Evolutionary conservation across 108 stramenopile species (phyloP).

Genomic region (Skeletonema potamos): DNA sequence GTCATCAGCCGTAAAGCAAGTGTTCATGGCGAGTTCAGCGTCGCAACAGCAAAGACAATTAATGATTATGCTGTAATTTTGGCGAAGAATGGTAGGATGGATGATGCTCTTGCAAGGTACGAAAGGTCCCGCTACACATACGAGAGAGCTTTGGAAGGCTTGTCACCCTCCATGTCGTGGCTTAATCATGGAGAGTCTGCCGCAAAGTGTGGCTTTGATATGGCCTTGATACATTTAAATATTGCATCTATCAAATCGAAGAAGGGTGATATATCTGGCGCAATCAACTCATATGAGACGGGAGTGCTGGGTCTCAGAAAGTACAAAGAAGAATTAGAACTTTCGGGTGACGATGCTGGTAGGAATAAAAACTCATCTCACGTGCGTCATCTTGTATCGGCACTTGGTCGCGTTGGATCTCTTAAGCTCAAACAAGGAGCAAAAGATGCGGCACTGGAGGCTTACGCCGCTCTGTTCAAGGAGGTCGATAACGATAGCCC

Average conservation of each 20-base stretch:
- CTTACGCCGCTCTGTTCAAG: conserved; percentile 64
- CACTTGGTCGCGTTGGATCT: conserved; percentile 83
- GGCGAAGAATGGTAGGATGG: conserved; percentile 86
- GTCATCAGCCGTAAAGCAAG: conserved; percentile 74
- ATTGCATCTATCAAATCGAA: conserved; percentile 90
- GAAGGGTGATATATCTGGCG: conserved; percentile 72
- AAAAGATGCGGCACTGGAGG: conserved; percentile 75
- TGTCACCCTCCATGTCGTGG: conserved; percentile 54
- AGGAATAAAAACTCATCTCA: conserved; percentile 76
- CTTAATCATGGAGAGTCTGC: conserved; percentile 65
- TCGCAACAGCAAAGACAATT: conserved; percentile 82
- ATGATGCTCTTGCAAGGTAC: conserved; percentile 75
- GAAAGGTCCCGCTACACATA: conserved; percentile 73
- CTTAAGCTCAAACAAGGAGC: conserved; percentile 79
- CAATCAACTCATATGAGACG: conserved; percentile 73
- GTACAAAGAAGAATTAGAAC: conserved; percentile 67
- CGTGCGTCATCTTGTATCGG: conserved; percentile 80
- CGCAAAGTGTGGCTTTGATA: conserved; percentile 83
- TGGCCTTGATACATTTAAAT: conserved; percentile 83
- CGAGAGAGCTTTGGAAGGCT: conserved; percentile 52
- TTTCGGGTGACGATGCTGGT: conserved; percentile 49
- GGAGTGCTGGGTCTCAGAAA: conserved; percentile 78
- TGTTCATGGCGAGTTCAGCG: conserved; percentile 72
- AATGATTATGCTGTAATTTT: conserved; percentile 86
- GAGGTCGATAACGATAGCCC: conserved; percentile 76